Evolutionary conservation across 2,329 filamentous ascomycete species (phyloP).

Genomic region (Apiospora kogelbergensis): DNA sequence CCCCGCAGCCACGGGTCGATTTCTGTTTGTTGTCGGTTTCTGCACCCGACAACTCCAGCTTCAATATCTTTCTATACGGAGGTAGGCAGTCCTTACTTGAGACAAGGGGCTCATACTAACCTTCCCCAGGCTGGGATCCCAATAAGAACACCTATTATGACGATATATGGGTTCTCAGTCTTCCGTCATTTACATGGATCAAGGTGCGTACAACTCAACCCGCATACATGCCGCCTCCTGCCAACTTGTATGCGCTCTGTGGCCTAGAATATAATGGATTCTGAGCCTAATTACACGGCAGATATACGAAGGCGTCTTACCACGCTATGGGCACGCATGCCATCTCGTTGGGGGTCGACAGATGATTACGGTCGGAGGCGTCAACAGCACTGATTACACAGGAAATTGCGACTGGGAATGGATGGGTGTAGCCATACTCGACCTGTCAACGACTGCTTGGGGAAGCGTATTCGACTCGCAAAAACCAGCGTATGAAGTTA

Average conservation of each 20-base stretch:
- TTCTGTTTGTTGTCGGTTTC: conserved; percentile 41
- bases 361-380: conserved; percentile 42
- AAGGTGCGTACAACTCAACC: conserved; percentile 16
- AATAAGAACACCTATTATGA: conserved; percentile 34
- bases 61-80: conserved; percentile 52
- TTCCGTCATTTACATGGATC: conserved; percentile 47
- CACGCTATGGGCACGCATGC: conserved; percentile 41
- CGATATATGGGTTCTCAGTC: conserved; percentile 43
- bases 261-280: not conserved
- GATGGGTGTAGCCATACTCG: conserved; percentile 29
- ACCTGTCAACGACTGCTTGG: conserved; percentile 31
- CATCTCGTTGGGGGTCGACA: conserved; percentile 37
- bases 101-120: not conserved
- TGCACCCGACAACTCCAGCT: conserved; percentile 43
- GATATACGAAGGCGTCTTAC: conserved; percentile 34
- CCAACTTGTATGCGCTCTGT: not conserved
- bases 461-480: conserved; percentile 28
- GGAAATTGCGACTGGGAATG: conserved; percentile 31
- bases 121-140: conserved; percentile 14
- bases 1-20: conserved; percentile 41
- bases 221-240: not conserved
- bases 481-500: conserved; percentile 27
- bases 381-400: conserved; percentile 17
- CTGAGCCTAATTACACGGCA: not conserved
- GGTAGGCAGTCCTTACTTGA: conserved; percentile 27